Percentiles rank a stretch among this genome's conserved stretches.
Conservation (phyloP, 2,329 filamentous ascomycete genomes). For the Dothideomycetidae sp. region DNA sequence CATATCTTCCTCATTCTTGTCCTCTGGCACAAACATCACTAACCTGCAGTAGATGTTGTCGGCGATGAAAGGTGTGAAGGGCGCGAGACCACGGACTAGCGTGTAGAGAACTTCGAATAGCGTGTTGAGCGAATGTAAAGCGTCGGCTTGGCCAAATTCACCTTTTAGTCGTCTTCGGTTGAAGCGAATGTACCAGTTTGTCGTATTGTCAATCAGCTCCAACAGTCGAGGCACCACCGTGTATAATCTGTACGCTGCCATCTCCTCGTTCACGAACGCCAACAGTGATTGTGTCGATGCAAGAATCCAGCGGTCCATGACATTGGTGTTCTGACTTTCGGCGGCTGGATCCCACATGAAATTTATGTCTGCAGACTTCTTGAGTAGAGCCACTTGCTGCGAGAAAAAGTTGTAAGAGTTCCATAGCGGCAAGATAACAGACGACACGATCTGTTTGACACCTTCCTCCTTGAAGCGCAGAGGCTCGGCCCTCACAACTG, state of each 20-base stretch:
- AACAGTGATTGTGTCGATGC: slow-evolving; percentile 83
- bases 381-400: slow-evolving; percentile 69
- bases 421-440: slow-evolving; percentile 82
- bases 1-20: slow-evolving; percentile 51
- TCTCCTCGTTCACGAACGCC: slow-evolving; percentile 84
- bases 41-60: slow-evolving; percentile 86
- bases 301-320: slow-evolving; percentile 93
- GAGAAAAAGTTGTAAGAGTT: slow-evolving; percentile 97
- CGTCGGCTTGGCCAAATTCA: slow-evolving; percentile 73
- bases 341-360: slow-evolving; percentile 66
- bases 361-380: slow-evolving; percentile 67
- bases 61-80: slow-evolving; percentile 89
- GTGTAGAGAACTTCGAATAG: slow-evolving; percentile 89
- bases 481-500: slow-evolving; percentile 82
- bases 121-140: slow-evolving; percentile 79
- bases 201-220: slow-evolving; percentile 72
- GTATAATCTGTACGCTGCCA: slow-evolving; percentile 59
- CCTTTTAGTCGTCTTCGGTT: slow-evolving; percentile 86
- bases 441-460: slow-evolving; percentile 88
- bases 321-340: slow-evolving; percentile 66
- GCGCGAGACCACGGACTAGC: slow-evolving; percentile 72
- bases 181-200: slow-evolving; percentile 98
- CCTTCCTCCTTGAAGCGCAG: slow-evolving; percentile 82
- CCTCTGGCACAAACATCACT: slow-evolving; percentile 64
- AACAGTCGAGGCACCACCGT: slow-evolving; percentile 73